Evolutionary conservation across 2,329 filamentous ascomycete species (phyloP).

Genomic region (Arthroderma sp.): DNA sequence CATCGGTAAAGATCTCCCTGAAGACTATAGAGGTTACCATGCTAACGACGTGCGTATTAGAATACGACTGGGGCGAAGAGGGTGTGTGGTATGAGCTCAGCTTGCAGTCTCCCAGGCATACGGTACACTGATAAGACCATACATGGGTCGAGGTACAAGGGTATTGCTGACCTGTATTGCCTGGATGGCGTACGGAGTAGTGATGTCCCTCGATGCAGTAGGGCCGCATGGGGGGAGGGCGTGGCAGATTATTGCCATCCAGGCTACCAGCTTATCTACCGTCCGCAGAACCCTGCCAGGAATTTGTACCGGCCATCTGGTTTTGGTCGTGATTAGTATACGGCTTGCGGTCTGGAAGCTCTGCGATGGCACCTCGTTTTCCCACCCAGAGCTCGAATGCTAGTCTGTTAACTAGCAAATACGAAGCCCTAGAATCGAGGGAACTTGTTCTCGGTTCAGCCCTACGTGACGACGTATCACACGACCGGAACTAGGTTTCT

Average conservation of each 20-base stretch:
- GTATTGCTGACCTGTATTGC: too few species aligned
- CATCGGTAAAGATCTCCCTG: neutral
- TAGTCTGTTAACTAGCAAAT: neutral
- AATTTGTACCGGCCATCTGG: neutral
- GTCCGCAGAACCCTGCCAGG: neutral
- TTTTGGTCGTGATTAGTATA: neutral
- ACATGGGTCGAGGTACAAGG: too few species aligned
- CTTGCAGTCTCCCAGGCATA: neutral
- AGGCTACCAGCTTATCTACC: neutral
- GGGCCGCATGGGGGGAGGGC: neutral
- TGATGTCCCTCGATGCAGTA: neutral
- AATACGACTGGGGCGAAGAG: neutral
- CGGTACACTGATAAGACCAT: too few species aligned
- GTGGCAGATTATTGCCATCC: neutral
- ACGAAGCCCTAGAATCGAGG: neutral
- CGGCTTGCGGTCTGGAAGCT: neutral
- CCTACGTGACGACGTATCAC: conserved; percentile 1
- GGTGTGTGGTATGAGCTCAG: neutral
- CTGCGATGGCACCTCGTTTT: neutral
- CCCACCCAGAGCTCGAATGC: neutral
- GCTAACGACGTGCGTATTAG: neutral
- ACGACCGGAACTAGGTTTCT: conserved; percentile 2
- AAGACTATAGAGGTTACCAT: neutral
- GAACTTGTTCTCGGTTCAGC: neutral
- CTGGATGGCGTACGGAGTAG: neutral